phyloP scores from a whole-genome alignment of 768 basidiomycete species.

The Pisolithus tinctorius region DNA sequence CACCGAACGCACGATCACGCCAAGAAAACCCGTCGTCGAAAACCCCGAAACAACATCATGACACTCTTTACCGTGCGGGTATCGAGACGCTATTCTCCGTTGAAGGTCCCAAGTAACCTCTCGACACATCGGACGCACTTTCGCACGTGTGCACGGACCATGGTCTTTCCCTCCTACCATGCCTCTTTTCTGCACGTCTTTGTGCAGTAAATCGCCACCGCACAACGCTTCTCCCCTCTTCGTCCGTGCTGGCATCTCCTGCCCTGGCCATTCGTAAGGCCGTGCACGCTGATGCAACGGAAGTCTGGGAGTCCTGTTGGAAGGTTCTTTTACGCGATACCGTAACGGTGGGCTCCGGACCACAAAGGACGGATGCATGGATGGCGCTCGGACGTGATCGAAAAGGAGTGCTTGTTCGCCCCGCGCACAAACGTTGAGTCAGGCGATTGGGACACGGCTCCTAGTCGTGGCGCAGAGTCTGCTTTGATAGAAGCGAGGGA shows the following conservation, averaged over 20 bases:
- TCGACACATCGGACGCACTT: slow-evolving; percentile 32
- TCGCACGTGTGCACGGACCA: slow-evolving; percentile 9
- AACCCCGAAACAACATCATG: slow-evolving; percentile 15
- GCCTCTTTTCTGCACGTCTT: slow-evolving; percentile 48
- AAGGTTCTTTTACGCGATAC: slow-evolving; percentile 8
- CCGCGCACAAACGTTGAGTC: background rate
- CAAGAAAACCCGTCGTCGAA: background rate
- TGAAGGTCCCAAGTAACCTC: slow-evolving; percentile 51
- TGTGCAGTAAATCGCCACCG: slow-evolving; percentile 44
- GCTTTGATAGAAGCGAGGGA: slow-evolving; percentile 25
- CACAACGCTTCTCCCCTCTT: slow-evolving; percentile 37
- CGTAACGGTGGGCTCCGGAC: slow-evolving; percentile 1
- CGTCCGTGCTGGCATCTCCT: background rate
- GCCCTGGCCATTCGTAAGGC: too few species aligned
- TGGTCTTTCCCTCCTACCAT: slow-evolving; percentile 40
- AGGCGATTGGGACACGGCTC: background rate
- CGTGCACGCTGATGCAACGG: slow-evolving; percentile 15
- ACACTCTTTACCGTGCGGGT: slow-evolving; percentile 44
- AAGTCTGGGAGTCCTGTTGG: slow-evolving; percentile 12
- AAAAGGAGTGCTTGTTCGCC: slow-evolving; percentile 42
- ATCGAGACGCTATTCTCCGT: slow-evolving; percentile 57
- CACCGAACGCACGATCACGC: slow-evolving; percentile 6
- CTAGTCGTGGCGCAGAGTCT: slow-evolving; percentile 1
- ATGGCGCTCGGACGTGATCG: slow-evolving; percentile 37
- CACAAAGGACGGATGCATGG: slow-evolving; percentile 32